Conservation (phyloP, 2,329 filamentous ascomycete genomes). For the Gnomoniopsis sp. region DNA sequence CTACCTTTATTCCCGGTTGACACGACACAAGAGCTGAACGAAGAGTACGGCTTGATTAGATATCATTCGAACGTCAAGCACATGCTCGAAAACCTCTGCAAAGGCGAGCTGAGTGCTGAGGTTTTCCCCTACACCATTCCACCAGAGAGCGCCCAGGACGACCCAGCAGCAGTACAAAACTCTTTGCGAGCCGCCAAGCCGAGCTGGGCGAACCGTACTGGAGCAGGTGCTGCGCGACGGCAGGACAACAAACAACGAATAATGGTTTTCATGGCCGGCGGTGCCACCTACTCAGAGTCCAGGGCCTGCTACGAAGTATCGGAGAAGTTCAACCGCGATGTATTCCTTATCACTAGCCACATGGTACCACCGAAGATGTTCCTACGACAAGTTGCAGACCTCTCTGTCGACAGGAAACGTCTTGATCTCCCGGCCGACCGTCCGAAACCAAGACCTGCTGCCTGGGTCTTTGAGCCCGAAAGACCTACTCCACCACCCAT, state of each 20-base stretch:
- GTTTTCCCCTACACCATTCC: slow-evolving; percentile 73
- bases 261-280: slow-evolving; percentile 92
- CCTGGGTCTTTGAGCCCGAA: slow-evolving; percentile 77
- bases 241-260: slow-evolving; percentile 85
- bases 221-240: slow-evolving; percentile 63
- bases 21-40: slow-evolving; percentile 51
- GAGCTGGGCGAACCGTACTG: slow-evolving; percentile 70
- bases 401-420: slow-evolving; percentile 70
- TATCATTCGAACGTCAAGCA: slow-evolving; percentile 79
- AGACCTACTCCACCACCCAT: slow-evolving; percentile 51
- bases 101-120: slow-evolving; percentile 62
- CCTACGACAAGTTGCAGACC: slow-evolving; percentile 75
- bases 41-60: slow-evolving; percentile 83
- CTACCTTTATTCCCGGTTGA: slow-evolving; percentile 72
- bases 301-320: slow-evolving; percentile 86
- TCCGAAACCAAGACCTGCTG: slow-evolving; percentile 76
- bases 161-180: slow-evolving; percentile 57
- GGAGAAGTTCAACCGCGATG: slow-evolving; percentile 67
- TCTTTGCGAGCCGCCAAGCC: slow-evolving; percentile 90
- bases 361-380: slow-evolving; percentile 88
- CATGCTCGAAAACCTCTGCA: slow-evolving; percentile 73
- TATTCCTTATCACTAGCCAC: slow-evolving; percentile 87
- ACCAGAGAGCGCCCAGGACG: slow-evolving; percentile 52
- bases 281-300: slow-evolving; percentile 89
- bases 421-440: slow-evolving; percentile 79